A percentile compares a stretch with the other conserved stretches of the same genome.
phyloP scores from a whole-genome alignment of 768 basidiomycete species.

The Obba rivulosa region DNA sequence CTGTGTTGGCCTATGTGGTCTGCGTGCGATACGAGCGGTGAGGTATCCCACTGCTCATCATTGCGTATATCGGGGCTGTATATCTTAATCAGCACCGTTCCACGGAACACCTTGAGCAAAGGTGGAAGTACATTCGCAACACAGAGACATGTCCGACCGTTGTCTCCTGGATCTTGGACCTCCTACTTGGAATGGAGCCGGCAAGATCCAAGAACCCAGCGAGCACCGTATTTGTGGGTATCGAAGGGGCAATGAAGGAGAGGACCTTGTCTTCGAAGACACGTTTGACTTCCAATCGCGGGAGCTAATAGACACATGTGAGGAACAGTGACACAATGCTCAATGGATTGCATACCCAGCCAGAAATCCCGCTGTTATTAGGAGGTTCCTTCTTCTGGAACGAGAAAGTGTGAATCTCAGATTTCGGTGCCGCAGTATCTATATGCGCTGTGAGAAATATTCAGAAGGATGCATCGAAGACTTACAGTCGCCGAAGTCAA shows the following conservation, averaged over 20 bases:
- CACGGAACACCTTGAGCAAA: too few species aligned
- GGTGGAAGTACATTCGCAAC: conserved; percentile 58
- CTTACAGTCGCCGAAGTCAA: conserved; percentile 64
- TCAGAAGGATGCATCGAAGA: neutral
- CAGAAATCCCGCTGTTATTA: conserved; percentile 26
- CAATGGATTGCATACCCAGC: conserved; percentile 30
- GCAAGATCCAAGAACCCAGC: conserved; percentile 44
- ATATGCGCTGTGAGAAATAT: neutral
- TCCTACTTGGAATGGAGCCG: conserved; percentile 32
- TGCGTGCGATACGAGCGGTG: conserved; percentile 38
- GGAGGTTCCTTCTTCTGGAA: conserved; percentile 17
- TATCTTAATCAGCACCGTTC: neutral
- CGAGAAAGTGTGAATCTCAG: conserved; percentile 27
- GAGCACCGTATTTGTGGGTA: conserved; percentile 32
- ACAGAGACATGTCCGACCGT: conserved; percentile 44
- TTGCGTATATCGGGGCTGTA: conserved; percentile 51
- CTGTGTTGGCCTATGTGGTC: conserved; percentile 41
- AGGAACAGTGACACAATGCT: too few species aligned
- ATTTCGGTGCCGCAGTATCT: conserved; percentile 34
- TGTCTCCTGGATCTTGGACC: conserved; percentile 31
- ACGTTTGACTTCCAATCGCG: conserved; percentile 21
- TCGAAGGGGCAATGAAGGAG: conserved; percentile 37
- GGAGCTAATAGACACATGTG: conserved; percentile 2
- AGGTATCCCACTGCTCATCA: conserved; percentile 45
- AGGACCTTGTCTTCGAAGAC: conserved; percentile 41